Conservation (phyloP, 1,284 basidiomycete species). For the Cutaneotrichosporon arboriforme region DNA sequence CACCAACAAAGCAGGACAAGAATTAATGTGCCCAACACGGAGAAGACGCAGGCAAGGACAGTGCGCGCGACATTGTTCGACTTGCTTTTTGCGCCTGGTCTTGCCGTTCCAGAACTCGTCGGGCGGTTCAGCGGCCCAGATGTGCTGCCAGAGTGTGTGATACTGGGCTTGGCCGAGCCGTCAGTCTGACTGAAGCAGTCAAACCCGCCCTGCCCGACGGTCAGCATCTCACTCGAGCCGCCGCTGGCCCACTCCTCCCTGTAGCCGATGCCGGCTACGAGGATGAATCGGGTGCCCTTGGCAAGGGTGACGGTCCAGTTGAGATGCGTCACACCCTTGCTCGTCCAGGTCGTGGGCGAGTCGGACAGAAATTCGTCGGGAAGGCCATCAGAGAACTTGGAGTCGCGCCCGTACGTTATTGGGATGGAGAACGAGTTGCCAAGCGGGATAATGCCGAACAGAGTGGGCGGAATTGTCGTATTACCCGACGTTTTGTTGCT, state of each 20-base stretch:
- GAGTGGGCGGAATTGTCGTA: conserved; percentile 41
- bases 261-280: conserved; percentile 44
- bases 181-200: conserved; percentile 22
- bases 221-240: conserved; percentile 39
- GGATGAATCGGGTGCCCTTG: conserved; percentile 44
- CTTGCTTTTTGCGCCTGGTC: neutral
- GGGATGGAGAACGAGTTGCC: conserved; percentile 45
- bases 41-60: conserved; percentile 59
- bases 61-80: neutral
- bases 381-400: conserved; percentile 28
- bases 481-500: conserved; percentile 28
- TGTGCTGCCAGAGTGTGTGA: conserved; percentile 22
- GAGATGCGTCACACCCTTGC: conserved; percentile 34
- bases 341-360: conserved; percentile 36
- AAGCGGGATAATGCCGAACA: conserved; percentile 46
- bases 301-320: conserved; percentile 43
- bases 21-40: conserved; percentile 34
- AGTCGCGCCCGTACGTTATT: conserved; percentile 30
- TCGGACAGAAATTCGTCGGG: conserved; percentile 29
- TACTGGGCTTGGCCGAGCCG: conserved; percentile 22
- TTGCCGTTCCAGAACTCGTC: neutral
- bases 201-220: conserved; percentile 39
- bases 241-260: conserved; percentile 43
- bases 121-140: conserved; percentile 1
- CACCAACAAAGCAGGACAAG: conserved; percentile 47